A percentile compares a stretch with the other conserved stretches of the same genome.
Conservation (phyloP, 345 rosid species). For the Salix udensis region DNA sequence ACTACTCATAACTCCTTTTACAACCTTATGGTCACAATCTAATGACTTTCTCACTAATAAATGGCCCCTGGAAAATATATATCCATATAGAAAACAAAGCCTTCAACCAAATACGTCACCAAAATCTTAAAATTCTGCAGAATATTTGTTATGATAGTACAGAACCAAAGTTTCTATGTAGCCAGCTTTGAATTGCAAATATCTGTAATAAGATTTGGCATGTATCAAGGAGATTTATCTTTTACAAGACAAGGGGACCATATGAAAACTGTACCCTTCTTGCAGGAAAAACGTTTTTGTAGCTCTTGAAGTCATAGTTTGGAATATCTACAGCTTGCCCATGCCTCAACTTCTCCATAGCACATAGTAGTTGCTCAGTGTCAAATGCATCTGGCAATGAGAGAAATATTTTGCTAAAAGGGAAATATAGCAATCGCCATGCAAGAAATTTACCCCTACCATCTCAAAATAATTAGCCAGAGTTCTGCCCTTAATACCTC, state of each 20-base stretch:
- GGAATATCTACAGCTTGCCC: conserved; percentile 92
- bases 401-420: conserved; percentile 20
- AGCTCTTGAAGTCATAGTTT: conserved; percentile 87
- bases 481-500: not conserved
- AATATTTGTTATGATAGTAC: not conserved
- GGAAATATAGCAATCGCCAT: not conserved
- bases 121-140: not conserved
- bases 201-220: not conserved
- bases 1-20: not conserved
- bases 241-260: not conserved
- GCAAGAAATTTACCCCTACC: not conserved
- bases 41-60: not conserved
- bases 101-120: not conserved
- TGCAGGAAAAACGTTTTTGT: conserved; percentile 32
- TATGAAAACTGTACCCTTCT: conserved; percentile 27
- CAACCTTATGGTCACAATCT: not conserved
- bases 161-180: not conserved
- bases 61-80: not conserved
- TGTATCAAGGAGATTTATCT: not conserved
- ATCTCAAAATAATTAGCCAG: not conserved
- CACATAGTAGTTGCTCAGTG: conserved; percentile 63
- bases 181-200: not conserved
- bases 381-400: conserved; percentile 81
- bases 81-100: not conserved
- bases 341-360: conserved; percentile 86